phyloP scores from a whole-genome alignment of 2,329 filamentous ascomycete genomes.

The Botrytis galanthina region DNA sequence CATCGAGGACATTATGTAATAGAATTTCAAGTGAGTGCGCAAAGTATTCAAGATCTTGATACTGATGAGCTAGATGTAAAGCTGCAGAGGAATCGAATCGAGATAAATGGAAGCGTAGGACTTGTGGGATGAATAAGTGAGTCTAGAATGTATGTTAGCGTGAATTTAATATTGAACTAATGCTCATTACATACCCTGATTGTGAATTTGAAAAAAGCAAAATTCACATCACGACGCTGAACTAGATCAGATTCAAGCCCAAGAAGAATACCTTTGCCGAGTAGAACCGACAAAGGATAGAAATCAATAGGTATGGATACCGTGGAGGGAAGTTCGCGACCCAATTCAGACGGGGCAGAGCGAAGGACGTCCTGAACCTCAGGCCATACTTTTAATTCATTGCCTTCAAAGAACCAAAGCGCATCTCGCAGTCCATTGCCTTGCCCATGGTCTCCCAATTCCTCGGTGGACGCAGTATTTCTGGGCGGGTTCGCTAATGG shows the following conservation, averaged over 20 bases:
- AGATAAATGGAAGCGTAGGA: constrained; percentile 75
- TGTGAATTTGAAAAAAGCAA: constrained; percentile 84
- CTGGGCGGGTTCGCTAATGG: constrained; percentile 40
- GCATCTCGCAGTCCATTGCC: constrained; percentile 66
- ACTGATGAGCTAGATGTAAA: constrained; percentile 77
- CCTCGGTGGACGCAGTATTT: constrained; percentile 18
- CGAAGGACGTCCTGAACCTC: constrained; percentile 82
- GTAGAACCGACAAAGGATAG: constrained; percentile 82
- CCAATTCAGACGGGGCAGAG: constrained; percentile 62
- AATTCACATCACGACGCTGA: constrained; percentile 87
- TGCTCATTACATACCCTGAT: constrained; percentile 68
- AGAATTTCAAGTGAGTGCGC: constrained; percentile 89
- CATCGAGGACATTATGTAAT: constrained; percentile 88
- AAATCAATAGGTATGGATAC: constrained; percentile 87
- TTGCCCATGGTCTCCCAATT: constrained; percentile 28
- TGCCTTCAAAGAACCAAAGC: constrained; percentile 91
- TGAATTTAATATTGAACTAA: background rate
- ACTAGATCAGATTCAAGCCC: constrained; percentile 90
- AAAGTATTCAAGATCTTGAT: constrained; percentile 86
- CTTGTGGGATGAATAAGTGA: constrained; percentile 86
- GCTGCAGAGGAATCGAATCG: constrained; percentile 78
- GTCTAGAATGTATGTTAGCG: constrained; percentile 55
- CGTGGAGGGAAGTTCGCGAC: constrained; percentile 68
- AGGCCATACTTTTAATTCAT: constrained; percentile 81
- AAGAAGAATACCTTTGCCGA: constrained; percentile 87